Evolutionary conservation across 2,329 filamentous ascomycete species (phyloP).

Genomic region (Scedosporium aurantiacum): DNA sequence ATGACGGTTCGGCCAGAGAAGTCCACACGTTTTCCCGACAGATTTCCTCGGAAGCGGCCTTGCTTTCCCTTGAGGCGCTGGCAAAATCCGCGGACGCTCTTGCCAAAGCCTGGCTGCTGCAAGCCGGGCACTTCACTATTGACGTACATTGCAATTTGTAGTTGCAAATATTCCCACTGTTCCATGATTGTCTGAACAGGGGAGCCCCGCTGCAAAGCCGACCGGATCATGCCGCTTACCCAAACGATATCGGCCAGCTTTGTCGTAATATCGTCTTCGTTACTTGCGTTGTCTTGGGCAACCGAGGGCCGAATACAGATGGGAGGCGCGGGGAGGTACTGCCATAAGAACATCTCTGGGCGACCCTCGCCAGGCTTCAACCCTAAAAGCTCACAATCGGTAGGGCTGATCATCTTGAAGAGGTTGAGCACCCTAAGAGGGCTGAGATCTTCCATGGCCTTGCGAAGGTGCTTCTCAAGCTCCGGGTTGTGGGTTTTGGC

Average conservation of each 20-base stretch:
- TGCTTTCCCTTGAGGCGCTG: slow-evolving; percentile 96
- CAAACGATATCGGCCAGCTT: slow-evolving; percentile 96
- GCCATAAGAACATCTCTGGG: slow-evolving; percentile 97
- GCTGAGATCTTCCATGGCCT: slow-evolving; percentile 90
- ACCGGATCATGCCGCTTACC: slow-evolving; percentile 77
- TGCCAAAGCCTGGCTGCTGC: slow-evolving; percentile 78
- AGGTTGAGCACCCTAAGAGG: slow-evolving; percentile 80
- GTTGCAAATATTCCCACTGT: slow-evolving; percentile 93
- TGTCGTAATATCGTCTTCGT: slow-evolving; percentile 91
- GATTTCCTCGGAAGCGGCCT: slow-evolving; percentile 88
- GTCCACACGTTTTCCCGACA: slow-evolving; percentile 96
- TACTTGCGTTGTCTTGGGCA: slow-evolving; percentile 83
- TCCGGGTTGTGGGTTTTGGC: slow-evolving; percentile 71
- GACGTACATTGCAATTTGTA: slow-evolving; percentile 95
- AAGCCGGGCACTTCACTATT: slow-evolving; percentile 92
- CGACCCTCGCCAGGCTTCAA: slow-evolving; percentile 77
- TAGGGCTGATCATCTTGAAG: slow-evolving; percentile 75
- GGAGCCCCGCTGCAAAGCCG: slow-evolving; percentile 71
- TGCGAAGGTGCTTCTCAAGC: slow-evolving; percentile 80
- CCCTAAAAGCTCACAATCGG: slow-evolving; percentile 84
- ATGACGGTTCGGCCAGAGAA: slow-evolving; percentile 97
- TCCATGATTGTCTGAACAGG: slow-evolving; percentile 88
- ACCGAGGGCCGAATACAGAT: slow-evolving; percentile 92
- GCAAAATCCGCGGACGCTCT: slow-evolving; percentile 84
- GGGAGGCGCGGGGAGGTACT: slow-evolving; percentile 85